Conservation (phyloP, 1,139 yeast species). For the Taiozyma onychis region DNA sequence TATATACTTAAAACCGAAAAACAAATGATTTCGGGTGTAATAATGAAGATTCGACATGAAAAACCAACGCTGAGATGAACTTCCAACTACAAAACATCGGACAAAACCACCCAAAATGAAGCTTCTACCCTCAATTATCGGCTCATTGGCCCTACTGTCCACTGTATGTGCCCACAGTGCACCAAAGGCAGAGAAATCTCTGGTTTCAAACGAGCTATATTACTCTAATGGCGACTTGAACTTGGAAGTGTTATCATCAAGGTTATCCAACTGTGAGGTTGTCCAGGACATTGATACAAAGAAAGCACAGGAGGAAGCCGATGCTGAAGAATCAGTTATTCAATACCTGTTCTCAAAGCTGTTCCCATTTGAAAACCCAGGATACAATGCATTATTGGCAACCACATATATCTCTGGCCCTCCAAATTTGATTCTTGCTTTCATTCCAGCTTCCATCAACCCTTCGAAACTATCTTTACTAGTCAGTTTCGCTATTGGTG, state of each 20-base stretch:
- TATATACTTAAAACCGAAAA: too few relatives aligned
- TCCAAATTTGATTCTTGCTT: constrained; percentile 48
- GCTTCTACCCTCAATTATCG: neutral
- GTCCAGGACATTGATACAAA: constrained; percentile 29
- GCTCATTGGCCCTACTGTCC: neutral
- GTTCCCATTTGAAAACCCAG: constrained; percentile 47
- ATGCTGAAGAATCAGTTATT: constrained; percentile 25
- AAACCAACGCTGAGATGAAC: neutral
- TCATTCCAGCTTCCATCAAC: constrained; percentile 44
- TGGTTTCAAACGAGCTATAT: constrained; percentile 3
- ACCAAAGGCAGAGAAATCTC: neutral
- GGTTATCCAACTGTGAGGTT: constrained; percentile 31
- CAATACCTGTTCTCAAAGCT: constrained; percentile 31
- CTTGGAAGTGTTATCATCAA: constrained; percentile 25
- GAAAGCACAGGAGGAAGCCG: constrained; percentile 13
- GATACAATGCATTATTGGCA: constrained; percentile 54
- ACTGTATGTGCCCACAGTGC: neutral
- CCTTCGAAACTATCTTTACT: constrained; percentile 42
- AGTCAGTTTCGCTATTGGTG: constrained; percentile 67
- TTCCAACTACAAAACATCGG: neutral
- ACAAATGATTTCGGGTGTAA: neutral
- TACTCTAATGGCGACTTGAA: constrained; percentile 35
- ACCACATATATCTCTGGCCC: constrained; percentile 57
- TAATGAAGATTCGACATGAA: neutral
- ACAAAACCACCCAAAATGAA: neutral